Conservation (phyloP, 1,284 basidiomycete genomes). For the Sanghuangporus sanghuang region DNA sequence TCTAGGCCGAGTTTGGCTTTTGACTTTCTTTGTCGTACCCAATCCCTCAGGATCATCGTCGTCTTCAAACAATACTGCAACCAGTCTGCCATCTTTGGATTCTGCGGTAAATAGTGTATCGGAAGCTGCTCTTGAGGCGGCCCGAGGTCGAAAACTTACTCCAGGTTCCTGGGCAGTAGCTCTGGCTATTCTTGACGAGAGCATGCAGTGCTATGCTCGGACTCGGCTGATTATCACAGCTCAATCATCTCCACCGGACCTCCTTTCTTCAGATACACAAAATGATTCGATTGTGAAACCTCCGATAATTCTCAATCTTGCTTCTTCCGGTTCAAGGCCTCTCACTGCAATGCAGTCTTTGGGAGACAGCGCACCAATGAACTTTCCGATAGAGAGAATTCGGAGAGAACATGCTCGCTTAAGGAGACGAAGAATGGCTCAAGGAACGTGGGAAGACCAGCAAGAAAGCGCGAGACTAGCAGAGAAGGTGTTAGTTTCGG, state of each 20-base stretch:
- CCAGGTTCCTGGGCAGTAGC: constrained; percentile 51
- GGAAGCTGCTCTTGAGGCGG: not conserved
- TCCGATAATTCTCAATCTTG: constrained; percentile 22
- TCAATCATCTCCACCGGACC: not conserved
- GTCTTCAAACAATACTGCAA: not conserved
- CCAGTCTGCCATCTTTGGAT: not conserved
- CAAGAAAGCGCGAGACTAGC: not conserved
- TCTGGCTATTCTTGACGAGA: constrained; percentile 50
- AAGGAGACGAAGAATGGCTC: not conserved
- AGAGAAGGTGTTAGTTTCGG: not conserved
- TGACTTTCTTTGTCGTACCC: constrained; percentile 44
- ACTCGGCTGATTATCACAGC: constrained; percentile 45
- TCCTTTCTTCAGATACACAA: constrained; percentile 22
- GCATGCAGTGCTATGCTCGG: constrained; percentile 56
- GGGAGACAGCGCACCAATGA: not conserved
- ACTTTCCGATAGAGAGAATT: not conserved
- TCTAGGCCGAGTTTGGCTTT: constrained; percentile 61
- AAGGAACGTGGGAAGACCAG: not conserved
- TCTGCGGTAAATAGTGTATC: not conserved
- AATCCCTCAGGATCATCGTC: not conserved
- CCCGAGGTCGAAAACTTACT: constrained; percentile 19
- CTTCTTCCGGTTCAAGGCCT: not conserved
- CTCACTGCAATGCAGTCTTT: not conserved
- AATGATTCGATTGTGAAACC: constrained; percentile 27
- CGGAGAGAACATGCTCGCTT: not conserved